These are phyloP conservation scores for Fistulinella prunicolor DNA, from an alignment of 768 basidiomycete genomes.

Conservation along the genomic window DNA sequence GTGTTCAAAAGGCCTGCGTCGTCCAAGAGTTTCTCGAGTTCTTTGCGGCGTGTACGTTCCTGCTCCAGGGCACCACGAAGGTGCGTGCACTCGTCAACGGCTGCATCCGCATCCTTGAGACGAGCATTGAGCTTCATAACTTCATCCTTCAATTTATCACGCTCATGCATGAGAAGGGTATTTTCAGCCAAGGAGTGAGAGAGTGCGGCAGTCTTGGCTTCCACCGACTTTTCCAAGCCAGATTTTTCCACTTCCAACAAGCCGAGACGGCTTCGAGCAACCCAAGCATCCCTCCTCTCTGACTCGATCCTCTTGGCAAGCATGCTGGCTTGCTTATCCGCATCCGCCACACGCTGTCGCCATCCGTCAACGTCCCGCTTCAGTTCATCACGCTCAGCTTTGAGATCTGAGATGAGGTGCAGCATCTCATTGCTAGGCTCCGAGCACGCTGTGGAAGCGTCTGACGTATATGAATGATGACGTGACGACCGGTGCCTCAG, in stretches of 20 bases:
- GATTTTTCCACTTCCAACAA: constrained; percentile 66
- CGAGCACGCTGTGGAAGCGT: constrained; percentile 32
- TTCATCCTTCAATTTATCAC: constrained; percentile 29
- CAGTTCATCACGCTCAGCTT: constrained; percentile 86
- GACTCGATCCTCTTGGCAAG: constrained; percentile 68
- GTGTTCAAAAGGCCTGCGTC: constrained; percentile 43
- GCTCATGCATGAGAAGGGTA: constrained; percentile 23
- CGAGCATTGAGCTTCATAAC: constrained; percentile 30
- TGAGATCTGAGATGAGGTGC: constrained; percentile 69
- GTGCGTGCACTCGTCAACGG: constrained; percentile 26
- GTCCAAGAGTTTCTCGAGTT: constrained; percentile 55
- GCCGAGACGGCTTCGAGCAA: constrained; percentile 70
- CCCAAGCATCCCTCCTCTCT: constrained; percentile 82
- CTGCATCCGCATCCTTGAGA: constrained; percentile 27
- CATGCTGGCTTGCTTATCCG: constrained; percentile 66
- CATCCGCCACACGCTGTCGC: constrained; percentile 70
- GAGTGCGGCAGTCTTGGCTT: constrained; percentile 31
- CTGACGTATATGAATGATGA: constrained; percentile 51
- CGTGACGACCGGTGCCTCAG: constrained; percentile 44
- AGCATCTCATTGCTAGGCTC: constrained; percentile 79
- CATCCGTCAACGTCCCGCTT: constrained; percentile 87
- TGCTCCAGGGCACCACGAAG: constrained; percentile 35
- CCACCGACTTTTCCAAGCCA: constrained; percentile 49
- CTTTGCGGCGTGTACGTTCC: constrained; percentile 40
- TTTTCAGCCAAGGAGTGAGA: constrained; percentile 30